Percentiles rank a stretch among this genome's conserved stretches.
Evolutionary conservation across 805 yeast species (phyloP).

Genomic region (Ogataea ganodermae): DNA sequence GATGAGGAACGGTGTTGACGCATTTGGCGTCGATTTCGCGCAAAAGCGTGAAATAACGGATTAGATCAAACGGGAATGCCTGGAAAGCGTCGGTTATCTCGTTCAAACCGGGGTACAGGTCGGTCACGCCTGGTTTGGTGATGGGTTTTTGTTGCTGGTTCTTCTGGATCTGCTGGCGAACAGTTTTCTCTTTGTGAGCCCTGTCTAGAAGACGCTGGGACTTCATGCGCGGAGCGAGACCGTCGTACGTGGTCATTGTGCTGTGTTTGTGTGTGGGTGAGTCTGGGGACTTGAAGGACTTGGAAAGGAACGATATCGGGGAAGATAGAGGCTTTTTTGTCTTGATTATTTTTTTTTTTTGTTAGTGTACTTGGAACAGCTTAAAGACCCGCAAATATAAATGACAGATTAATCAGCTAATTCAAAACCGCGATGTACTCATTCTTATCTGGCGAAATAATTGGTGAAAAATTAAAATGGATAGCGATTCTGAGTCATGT

Average conservation of each 20-base stretch:
- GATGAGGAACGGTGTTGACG: constrained; percentile 67
- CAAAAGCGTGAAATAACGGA: constrained; percentile 81
- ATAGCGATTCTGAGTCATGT: too few species aligned
- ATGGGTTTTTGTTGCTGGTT: constrained; percentile 21
- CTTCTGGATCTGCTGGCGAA: constrained; percentile 11
- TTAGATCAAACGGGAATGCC: constrained; percentile 81
- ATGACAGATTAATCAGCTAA: not conserved
- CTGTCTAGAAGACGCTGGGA: constrained; percentile 31
- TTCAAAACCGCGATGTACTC: too few species aligned
- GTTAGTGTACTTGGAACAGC: too few species aligned
- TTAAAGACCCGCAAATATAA: not conserved
- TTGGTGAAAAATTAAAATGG: too few species aligned
- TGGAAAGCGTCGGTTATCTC: constrained; percentile 90
- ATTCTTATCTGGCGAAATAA: too few species aligned
- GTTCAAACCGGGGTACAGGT: constrained; percentile 80
- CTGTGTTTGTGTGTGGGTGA: too few species aligned
- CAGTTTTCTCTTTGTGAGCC: constrained; percentile 20
- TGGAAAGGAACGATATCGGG: not conserved
- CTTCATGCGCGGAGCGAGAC: constrained; percentile 30
- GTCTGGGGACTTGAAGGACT: not conserved
- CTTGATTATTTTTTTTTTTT: too few species aligned
- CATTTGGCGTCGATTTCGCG: constrained; percentile 96
- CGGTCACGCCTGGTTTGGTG: constrained; percentile 31
- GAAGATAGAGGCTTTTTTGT: not conserved
- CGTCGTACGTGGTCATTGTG: constrained; percentile 28